phyloP scores from a whole-genome alignment of 2,329 filamentous ascomycete species.

The Verticillium klebahnii region DNA sequence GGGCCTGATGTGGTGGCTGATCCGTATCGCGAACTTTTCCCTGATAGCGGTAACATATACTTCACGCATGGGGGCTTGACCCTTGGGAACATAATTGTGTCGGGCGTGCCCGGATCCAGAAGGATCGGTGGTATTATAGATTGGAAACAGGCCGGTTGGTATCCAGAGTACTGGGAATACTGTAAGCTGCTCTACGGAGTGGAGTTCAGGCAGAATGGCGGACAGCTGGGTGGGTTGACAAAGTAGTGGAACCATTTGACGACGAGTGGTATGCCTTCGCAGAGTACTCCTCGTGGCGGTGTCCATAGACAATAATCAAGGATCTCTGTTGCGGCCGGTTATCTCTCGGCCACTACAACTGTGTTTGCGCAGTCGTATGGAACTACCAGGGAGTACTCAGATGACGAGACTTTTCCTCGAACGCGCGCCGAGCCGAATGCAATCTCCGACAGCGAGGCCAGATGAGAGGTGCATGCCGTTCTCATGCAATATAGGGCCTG shows the following conservation, averaged over 20 bases:
- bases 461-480: no score
- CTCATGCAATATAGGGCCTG: no score
- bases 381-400: no score
- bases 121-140: constrained; percentile 20
- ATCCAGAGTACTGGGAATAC: constrained; percentile 27
- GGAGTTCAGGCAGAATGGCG: constrained; percentile 13
- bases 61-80: background rate
- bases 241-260: constrained; percentile 13
- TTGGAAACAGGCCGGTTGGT: constrained; percentile 25
- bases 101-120: constrained; percentile 9
- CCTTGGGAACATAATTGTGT: constrained; percentile 18
- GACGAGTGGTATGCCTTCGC: background rate
- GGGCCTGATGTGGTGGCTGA: background rate
- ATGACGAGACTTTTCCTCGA: no score
- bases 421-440: no score
- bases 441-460: no score
- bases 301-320: no score
- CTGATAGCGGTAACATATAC: background rate
- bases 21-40: background rate
- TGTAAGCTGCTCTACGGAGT: constrained; percentile 19
- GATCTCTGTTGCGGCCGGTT: no score
- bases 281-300: no score
- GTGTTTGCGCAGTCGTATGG: no score
- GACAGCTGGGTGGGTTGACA: constrained; percentile 14
- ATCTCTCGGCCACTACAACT: no score